Evolutionary conservation across 352 stramenopile genomes (phyloP), one percentile per base, ranked within the genome.

Genomic region (Peronospora farinosa): DNA sequence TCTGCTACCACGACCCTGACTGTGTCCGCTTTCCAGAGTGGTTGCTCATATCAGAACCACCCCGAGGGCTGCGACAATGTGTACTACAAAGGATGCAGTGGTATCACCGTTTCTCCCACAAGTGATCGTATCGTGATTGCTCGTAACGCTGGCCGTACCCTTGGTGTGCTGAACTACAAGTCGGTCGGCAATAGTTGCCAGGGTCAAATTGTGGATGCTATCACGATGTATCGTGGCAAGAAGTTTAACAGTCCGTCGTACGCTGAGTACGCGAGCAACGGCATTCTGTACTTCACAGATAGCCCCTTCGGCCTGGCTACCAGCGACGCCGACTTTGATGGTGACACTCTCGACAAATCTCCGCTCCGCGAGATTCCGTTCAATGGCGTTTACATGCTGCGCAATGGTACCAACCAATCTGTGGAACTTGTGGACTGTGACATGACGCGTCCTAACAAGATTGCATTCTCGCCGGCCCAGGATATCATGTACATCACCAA

Each of bases 401-500:
- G 63, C 36, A 82, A 82, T 46, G 61, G 61, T 36, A 66, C 64
- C 13, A 66, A 59, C 23, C 55, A 78, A 31, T 56, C 63, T 7
- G 68, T 88, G 21, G 64, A 80, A 41, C 68, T 86, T 15, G 45
- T 88, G 33, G 79, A 91, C 37, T 86, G 77, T 41, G 66, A 67
- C 43, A 86, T 91, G 75, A 78, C 78, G 35, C 77, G 79, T 8
- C 79, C 79, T n/a, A 88, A 88, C 65, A 87, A 88, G 62, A 87
- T 91, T 32, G 79, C 79, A 15, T 88, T 91, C 50, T 86, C 77
- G 15, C 77, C 79, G 7, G 50, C 74, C 27, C 62, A 86, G 38
- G 72, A 87, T 51, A 54, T 73, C 35, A 84, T 91, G 72, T 91
- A 91, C 64, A 71, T 88, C 46, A 85, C 71, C 21, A 91, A 91